Base-by-base conservation (phyloP, 2,329 filamentous ascomycete species). In the Blumeriella jaapii region DNA sequence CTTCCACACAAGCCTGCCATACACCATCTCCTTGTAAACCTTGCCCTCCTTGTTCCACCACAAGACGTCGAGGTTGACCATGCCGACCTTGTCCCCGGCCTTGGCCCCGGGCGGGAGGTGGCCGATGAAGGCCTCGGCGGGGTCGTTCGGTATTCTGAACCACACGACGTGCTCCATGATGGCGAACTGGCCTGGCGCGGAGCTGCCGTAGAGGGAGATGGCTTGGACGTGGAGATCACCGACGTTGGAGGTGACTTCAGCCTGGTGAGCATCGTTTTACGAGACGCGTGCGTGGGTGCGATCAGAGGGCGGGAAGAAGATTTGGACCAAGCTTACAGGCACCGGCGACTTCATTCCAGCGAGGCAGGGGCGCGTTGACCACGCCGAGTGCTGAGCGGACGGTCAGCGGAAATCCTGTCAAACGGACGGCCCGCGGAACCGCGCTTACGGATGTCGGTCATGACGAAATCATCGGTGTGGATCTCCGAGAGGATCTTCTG, bases 1-100 rank as follows among this genome's bases (percentile, higher is more conserved):
- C 13, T 29, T 6, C 6, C 8, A 7, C 14, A 16, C 6, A 13
- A 71, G 48, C 20, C 20, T 23, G 6, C 20, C 20, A 23, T 23
- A 23, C 20, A 7, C 20, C 20, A 23, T 7, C 20, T 23, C 20
- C 20, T 23, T 23, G 11, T 6, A 7, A 11, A 23, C 11, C 20
- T 23, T 23, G 20, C 20, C 20, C 6, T 6, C 20, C 20, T 6
- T 11, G 11, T 23, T 23, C 20, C 20, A 23, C 20, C 20, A 23
- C 6, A 23, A 11, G 11, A 23, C 11, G 6, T 6, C 20, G 11
- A 23, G 6, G 11, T 23, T 23, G 20, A 23, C 11, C 20, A 23
- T 23, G 20, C 20, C 20, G 6, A 11, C 20, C 11, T 23, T 23
- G 11, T 23, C 20, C 20, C 20, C 20, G 6, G 6, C 11, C 20